These are phyloP conservation scores for Colletotrichum viniferum DNA, from an alignment of 2,329 filamentous ascomycete genomes.

Conservation along the genomic window DNA sequence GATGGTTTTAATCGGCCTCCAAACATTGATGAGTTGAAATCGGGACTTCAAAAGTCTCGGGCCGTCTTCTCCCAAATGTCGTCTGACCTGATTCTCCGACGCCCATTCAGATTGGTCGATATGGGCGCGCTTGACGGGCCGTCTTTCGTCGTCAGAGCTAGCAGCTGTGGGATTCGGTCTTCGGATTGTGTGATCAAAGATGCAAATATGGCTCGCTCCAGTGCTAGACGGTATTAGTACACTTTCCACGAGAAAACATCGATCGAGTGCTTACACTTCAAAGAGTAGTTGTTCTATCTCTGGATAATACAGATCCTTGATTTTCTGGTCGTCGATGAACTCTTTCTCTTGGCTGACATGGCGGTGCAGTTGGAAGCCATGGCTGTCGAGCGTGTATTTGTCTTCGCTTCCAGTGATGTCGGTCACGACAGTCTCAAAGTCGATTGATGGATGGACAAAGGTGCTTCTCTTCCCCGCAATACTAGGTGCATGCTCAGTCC, in stretches of 20 bases:
- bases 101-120: conserved; percentile 42
- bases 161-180: conserved; percentile 22
- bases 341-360: conserved; percentile 33
- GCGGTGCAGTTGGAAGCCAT: conserved; percentile 44
- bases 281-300: conserved; percentile 65
- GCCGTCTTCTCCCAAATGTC: conserved; percentile 8
- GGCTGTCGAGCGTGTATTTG: conserved; percentile 42
- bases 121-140: conserved; percentile 50
- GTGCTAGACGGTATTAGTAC: conserved; percentile 43
- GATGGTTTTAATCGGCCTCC: conserved; percentile 53
- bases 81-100: conserved; percentile 22
- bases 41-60: not conserved
- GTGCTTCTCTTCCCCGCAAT: conserved; percentile 11
- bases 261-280: conserved; percentile 20
- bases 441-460: not conserved
- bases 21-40: conserved; percentile 32
- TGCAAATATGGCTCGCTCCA: conserved; percentile 57
- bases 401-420: conserved; percentile 45
- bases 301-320: conserved; percentile 71
- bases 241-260: not conserved
- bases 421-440: conserved; percentile 30
- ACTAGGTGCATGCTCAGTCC: conserved; percentile 6
- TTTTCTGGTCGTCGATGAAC: conserved; percentile 58
- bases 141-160: not conserved
- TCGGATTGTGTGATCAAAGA: conserved; percentile 67